Conservation (phyloP, 805 yeast species). For the Candida sithepensis region DNA sequence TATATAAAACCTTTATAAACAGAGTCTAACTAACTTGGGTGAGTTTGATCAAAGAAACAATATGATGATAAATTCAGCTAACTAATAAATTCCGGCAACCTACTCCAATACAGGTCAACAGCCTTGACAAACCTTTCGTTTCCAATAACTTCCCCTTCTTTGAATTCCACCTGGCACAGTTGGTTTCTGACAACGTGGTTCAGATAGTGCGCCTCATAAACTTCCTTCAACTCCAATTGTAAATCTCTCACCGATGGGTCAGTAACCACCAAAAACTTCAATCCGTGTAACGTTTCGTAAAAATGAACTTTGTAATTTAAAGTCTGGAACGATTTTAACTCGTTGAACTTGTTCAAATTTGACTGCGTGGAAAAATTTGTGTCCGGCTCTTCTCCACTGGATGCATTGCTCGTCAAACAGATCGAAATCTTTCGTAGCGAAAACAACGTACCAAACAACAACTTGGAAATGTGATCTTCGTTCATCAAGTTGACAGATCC, state of each 20-base stretch:
- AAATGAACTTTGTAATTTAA: slow-evolving; percentile 76
- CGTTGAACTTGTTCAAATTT: slow-evolving; percentile 30
- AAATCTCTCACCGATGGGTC: slow-evolving; percentile 59
- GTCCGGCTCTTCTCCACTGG: slow-evolving; percentile 4
- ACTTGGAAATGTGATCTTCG: slow-evolving; percentile 68
- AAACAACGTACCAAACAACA: slow-evolving; percentile 80
- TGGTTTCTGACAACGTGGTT: slow-evolving; percentile 62
- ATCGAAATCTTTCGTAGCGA: slow-evolving; percentile 74
- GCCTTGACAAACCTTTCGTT: slow-evolving; percentile 54
- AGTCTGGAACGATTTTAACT: slow-evolving; percentile 51
- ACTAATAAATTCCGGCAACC: slow-evolving; percentile 23
- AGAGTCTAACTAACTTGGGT: no score
- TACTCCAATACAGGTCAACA: slow-evolving; percentile 44
- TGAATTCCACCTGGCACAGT: slow-evolving; percentile 55
- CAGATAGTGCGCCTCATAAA: slow-evolving; percentile 58
- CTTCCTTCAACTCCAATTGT: slow-evolving; percentile 50
- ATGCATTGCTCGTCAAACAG: slow-evolving; percentile 11
- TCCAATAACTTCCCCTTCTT: slow-evolving; percentile 46
- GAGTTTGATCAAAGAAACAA: no score
- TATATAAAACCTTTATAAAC: no score
- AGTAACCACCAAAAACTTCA: slow-evolving; percentile 71
- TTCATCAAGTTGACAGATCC: slow-evolving; percentile 50
- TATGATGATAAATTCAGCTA: no score
- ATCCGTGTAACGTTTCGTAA: slow-evolving; percentile 73
- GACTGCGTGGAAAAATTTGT: not conserved